Percentiles rank a stretch among this genome's conserved stretches.
phyloP scores from a whole-genome alignment of 1,139 yeast genomes.

The Kodamaea sp. region DNA sequence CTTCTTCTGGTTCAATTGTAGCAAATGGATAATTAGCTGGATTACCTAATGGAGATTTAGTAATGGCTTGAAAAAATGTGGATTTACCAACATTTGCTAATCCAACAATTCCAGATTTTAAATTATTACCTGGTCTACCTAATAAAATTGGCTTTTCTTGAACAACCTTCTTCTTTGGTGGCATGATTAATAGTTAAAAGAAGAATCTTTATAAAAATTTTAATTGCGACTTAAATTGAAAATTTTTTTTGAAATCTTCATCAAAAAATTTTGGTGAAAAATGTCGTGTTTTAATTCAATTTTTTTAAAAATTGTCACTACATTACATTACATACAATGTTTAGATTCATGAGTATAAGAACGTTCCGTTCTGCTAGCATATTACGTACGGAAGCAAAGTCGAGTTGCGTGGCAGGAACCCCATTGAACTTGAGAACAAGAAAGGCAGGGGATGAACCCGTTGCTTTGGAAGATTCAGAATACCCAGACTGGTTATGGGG shows the following conservation, averaged over 20 bases:
- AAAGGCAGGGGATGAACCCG: slow-evolving; percentile 82
- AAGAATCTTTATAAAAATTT: background rate
- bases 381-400: slow-evolving; percentile 18
- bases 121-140: slow-evolving; percentile 98
- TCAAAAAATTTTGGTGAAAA: background rate
- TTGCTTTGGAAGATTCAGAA: slow-evolving; percentile 81
- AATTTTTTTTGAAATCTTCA: background rate
- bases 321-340: slow-evolving; percentile 3
- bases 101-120: slow-evolving; percentile 96
- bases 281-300: background rate
- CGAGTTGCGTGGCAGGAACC: slow-evolving; percentile 72
- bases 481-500: slow-evolving; percentile 97
- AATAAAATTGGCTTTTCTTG: slow-evolving; percentile 86
- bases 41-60: slow-evolving; percentile 90
- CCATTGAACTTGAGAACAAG: slow-evolving; percentile 70
- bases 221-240: background rate
- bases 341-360: slow-evolving; percentile 8
- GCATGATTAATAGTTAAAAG: slow-evolving; percentile 47
- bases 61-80: slow-evolving; percentile 81
- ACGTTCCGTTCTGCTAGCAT: slow-evolving; percentile 7
- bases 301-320: background rate
- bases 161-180: slow-evolving; percentile 85
- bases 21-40: slow-evolving; percentile 99
- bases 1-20: slow-evolving; percentile 98
- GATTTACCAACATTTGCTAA: slow-evolving; percentile 97